Evolutionary conservation across 345 rosid genomes (phyloP).

Genomic region (Ailanthus altissimus): DNA sequence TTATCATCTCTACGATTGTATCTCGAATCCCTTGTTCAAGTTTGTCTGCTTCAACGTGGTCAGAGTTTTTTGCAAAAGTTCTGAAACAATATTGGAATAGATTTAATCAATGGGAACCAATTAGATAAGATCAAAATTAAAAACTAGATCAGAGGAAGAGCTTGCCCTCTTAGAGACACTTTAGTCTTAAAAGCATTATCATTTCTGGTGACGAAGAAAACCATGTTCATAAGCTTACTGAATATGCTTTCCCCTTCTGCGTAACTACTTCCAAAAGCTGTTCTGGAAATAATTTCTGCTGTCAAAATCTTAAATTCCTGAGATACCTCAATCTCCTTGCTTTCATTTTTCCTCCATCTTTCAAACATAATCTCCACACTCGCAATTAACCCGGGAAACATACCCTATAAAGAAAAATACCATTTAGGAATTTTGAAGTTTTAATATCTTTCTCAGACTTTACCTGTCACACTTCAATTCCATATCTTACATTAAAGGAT

Average conservation of each 20-base stretch:
- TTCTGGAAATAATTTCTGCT: constrained; percentile 48
- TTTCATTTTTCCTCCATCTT: constrained; percentile 40
- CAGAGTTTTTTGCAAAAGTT: constrained; percentile 10
- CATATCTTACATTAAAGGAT: not conserved
- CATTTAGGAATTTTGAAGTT: too few species aligned
- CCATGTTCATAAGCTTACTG: constrained; percentile 33
- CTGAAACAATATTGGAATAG: constrained; percentile 21
- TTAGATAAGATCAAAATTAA: not conserved
- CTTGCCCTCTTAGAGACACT: constrained; percentile 37
- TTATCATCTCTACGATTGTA: constrained; percentile 22
- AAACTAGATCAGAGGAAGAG: not conserved
- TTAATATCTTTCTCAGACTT: too few species aligned
- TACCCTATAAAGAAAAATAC: constrained; percentile 24
- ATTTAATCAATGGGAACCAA: not conserved
- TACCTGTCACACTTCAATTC: too few species aligned
- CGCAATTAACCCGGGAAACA: constrained; percentile 39
- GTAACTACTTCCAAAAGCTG: constrained; percentile 55
- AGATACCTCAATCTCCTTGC: constrained; percentile 41
- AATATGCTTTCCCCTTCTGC: constrained; percentile 44
- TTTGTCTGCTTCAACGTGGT: constrained; percentile 18
- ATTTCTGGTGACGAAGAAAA: constrained; percentile 18
- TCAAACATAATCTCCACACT: constrained; percentile 46
- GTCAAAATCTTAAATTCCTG: constrained; percentile 45
- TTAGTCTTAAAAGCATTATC: not conserved
- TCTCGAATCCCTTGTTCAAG: constrained; percentile 23